Evolutionary conservation across 2,329 filamentous ascomycete species (phyloP), one percentile per base, ranked within the genome.

Genomic region (Penicillium janthinellum): DNA sequence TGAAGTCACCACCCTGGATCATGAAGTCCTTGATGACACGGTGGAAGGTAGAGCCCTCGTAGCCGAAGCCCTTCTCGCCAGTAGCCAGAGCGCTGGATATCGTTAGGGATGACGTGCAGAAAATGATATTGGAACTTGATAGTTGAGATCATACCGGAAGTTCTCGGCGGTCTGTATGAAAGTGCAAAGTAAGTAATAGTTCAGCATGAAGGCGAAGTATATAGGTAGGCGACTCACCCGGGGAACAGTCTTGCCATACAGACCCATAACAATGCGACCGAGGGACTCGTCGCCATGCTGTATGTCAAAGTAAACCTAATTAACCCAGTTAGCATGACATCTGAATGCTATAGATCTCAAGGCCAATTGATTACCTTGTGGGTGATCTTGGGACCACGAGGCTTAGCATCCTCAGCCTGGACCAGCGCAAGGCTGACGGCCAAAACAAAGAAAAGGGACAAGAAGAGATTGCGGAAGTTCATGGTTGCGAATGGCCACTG

Each of bases 331-430:
- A 71, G 64, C 37, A 57, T 45, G n/a, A 28, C 22, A 15, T 20
- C n/a, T 31, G n/a, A 14, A 4, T 25, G 34, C 14, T 11, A 25
- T 53, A 41, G 35, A 39, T 25, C 31, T 42, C 15, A 50, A 17
- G 66, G 14, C 20, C 22, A 39, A 39, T 56, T 74, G 39, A 69
- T 60, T 75, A 85, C 92, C 87, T 96, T 96, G 84, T 91, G 84
- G 71, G 93, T 97, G 82, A 97, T 94, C 87, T 95, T 96, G 64
- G 92, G 94, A 49, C 95, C 94, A 57, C 75, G 74, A 51, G 74
- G 68, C 82, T 83, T 83, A 56, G 90, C 90, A 69, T 90, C 87
- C 61, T 86, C 87, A 37, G 86, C 85, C 78, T 92, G 88, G 68
- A 89, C 84, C 75, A 96, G 87, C 56, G 71, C 73, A 81, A 91